A percentile compares a stretch with the other conserved stretches of the same genome.
These are phyloP conservation scores for Tilletia setariae DNA, from an alignment of 1,284 basidiomycete species.

Conservation along the genomic window DNA sequence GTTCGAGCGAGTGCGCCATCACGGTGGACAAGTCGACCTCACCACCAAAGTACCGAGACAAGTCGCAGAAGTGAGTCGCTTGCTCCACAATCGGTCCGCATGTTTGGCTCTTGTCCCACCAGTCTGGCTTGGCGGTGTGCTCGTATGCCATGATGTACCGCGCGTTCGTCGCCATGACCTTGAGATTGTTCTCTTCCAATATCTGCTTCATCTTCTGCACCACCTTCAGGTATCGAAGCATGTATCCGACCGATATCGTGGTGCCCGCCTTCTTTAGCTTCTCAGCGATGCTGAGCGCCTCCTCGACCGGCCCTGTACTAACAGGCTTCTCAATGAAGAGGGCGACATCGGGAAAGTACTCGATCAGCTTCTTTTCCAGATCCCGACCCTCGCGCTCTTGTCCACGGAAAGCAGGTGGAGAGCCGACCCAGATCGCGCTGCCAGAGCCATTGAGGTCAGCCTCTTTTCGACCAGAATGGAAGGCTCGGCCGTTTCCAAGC, in stretches of 20 bases:
- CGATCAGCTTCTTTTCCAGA: constrained; percentile 83
- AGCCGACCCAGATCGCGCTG: constrained; percentile 80
- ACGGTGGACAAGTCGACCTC: constrained; percentile 86
- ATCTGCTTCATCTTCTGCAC: constrained; percentile 95
- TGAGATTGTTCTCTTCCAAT: constrained; percentile 86
- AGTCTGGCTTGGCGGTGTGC: constrained; percentile 69
- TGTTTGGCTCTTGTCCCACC: constrained; percentile 96
- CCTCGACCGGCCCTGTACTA: constrained; percentile 70
- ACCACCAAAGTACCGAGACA: constrained; percentile 95
- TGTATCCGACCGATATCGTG: constrained; percentile 83
- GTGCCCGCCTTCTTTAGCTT: constrained; percentile 56
- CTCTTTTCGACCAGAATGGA: neutral
- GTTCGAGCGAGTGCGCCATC: constrained; percentile 56
- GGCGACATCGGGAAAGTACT: constrained; percentile 69
- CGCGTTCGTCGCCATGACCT: constrained; percentile 95
- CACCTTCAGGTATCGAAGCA: constrained; percentile 59
- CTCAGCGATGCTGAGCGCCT: constrained; percentile 55
- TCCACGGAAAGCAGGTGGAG: constrained; percentile 82
- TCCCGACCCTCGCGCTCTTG: constrained; percentile 64
- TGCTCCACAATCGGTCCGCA: constrained; percentile 92
- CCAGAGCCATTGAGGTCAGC: neutral
- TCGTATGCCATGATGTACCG: constrained; percentile 95
- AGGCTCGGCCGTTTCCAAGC: neutral
- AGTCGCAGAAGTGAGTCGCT: constrained; percentile 73
- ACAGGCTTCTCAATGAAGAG: constrained; percentile 94